phyloP scores from a whole-genome alignment of 371 early-diverging fungal genomes.

The Rozella allomycis region DNA sequence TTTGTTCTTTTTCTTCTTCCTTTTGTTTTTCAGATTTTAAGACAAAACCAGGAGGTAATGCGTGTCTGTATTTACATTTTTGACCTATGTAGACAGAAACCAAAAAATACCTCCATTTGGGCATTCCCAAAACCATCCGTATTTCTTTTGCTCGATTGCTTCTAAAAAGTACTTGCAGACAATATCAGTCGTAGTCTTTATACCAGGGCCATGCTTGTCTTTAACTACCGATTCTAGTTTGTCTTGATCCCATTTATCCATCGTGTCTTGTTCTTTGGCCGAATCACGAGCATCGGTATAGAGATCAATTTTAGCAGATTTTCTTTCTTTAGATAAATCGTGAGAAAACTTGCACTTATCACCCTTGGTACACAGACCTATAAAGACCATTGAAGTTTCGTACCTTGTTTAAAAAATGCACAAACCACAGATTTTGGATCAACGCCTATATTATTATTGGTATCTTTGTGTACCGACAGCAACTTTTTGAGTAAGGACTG shows the following conservation, averaged over 20 bases:
- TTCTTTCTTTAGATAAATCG: slow-evolving; percentile 69
- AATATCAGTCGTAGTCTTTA: slow-evolving; percentile 73
- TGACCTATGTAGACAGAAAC: slow-evolving; percentile 18
- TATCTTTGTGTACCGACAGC: slow-evolving; percentile 48
- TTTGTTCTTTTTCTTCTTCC: slow-evolving; percentile 41
- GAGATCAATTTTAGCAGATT: slow-evolving; percentile 66
- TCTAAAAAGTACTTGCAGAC: slow-evolving; percentile 98
- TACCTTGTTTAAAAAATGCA: slow-evolving; percentile 71
- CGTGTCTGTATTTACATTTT: slow-evolving; percentile 84
- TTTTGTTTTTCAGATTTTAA: slow-evolving; percentile 35
- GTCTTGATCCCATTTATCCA: slow-evolving; percentile 85
- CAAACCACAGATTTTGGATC: slow-evolving; percentile 97
- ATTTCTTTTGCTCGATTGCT: slow-evolving; percentile 88
- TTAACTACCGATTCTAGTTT: slow-evolving; percentile 70
- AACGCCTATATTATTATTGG: slow-evolving; percentile 28
- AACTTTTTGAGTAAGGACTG: slow-evolving; percentile 75
- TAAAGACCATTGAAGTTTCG: too few species aligned
- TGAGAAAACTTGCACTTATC: slow-evolving; percentile 96
- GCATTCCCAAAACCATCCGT: slow-evolving; percentile 98
- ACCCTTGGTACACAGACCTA: slow-evolving; percentile 86
- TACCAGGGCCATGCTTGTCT: slow-evolving; percentile 58
- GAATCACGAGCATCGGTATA: slow-evolving; percentile 61
- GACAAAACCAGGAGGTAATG: slow-evolving; percentile 91
- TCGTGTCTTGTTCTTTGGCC: slow-evolving; percentile 42
- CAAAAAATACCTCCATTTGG: slow-evolving; percentile 52